Evolutionary conservation across 2,329 filamentous ascomycete species (phyloP).

Genomic region (Penicillium hesseltinei): DNA sequence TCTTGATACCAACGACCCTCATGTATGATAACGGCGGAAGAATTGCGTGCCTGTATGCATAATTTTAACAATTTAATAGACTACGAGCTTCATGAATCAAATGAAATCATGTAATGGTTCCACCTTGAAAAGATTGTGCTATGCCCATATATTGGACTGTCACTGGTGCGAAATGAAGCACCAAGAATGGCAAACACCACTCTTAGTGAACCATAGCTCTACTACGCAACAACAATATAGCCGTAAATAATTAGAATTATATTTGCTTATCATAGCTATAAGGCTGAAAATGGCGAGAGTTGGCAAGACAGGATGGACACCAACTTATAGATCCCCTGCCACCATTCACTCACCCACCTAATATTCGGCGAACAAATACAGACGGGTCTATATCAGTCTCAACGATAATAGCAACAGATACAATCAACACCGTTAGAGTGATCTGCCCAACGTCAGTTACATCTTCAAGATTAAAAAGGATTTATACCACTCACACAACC

Average conservation of each 20-base stretch:
- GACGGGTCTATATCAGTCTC: constrained; percentile 11
- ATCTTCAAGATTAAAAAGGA: not conserved
- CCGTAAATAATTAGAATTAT: not conserved
- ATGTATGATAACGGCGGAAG: not conserved
- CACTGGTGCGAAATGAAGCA: no score
- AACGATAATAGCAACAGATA: constrained; percentile 21
- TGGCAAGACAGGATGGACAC: not conserved
- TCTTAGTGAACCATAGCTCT: not conserved
- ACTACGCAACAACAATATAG: not conserved
- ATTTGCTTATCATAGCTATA: no score
- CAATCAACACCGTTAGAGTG: constrained; percentile 16
- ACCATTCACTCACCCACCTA: not conserved
- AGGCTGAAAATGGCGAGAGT: not conserved
- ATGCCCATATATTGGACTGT: not conserved
- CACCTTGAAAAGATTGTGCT: not conserved
- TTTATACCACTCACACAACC: constrained; percentile 47
- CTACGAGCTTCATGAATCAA: no score
- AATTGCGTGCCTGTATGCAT: not conserved
- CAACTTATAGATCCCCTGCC: not conserved
- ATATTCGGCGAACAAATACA: not conserved
- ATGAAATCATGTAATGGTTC: not conserved
- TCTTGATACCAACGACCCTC: not conserved
- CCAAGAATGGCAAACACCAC: not conserved
- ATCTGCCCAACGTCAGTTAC: constrained; percentile 15
- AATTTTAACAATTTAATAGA: not conserved